Evolutionary conservation across 2,329 filamentous ascomycete genomes (phyloP), one percentile per base, ranked within the genome.

Genomic region (Ophidiomyces ophidiicola): DNA sequence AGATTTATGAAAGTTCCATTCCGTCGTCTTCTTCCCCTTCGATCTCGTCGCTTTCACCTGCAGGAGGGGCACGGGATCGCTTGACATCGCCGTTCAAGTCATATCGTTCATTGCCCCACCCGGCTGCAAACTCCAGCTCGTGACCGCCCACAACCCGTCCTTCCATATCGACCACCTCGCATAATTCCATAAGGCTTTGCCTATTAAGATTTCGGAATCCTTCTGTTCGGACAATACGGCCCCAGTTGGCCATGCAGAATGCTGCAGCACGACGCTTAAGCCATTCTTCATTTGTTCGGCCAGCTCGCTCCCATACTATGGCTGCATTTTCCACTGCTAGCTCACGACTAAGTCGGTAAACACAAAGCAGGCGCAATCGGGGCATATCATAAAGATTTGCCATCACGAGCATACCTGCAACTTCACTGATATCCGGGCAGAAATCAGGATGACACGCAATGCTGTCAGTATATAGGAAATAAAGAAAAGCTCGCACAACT

Each of bases 351-450:
- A 98, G 71, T 6, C 90, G 76, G 56, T 94, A 88, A 39, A 96
- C 82, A 57, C 88, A 94, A 1, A 96, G 71, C 5, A 94, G 73
- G 14, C 88, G 82, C 17, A 98, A 75, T 49, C 90, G 85, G 1
- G 87, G 87, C 66, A 98, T 92, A 55, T 94, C 88, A 64, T 98
- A 98, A 32, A 96, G 83, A 58, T 96, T 94, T 30, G 86, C 86
- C 83, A 98, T 92, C 47, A 98, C 88, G 2, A 98, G 72, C 60
- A 98, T 76, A 6, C 90, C 88, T 0, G 90, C 88, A 10, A 96
- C 86, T 50, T 94, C 87, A 20, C 79, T 76, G 14, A 94, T 74
- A 6, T 63, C 68, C 0, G 74, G 68, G 32, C 73, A 74, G 45
- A 69, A 68, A 34, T 80, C 72, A 0, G 75, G 74, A 42, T 68